phyloP scores from a whole-genome alignment of 768 basidiomycete species.

The Tulasnella sp. region DNA sequence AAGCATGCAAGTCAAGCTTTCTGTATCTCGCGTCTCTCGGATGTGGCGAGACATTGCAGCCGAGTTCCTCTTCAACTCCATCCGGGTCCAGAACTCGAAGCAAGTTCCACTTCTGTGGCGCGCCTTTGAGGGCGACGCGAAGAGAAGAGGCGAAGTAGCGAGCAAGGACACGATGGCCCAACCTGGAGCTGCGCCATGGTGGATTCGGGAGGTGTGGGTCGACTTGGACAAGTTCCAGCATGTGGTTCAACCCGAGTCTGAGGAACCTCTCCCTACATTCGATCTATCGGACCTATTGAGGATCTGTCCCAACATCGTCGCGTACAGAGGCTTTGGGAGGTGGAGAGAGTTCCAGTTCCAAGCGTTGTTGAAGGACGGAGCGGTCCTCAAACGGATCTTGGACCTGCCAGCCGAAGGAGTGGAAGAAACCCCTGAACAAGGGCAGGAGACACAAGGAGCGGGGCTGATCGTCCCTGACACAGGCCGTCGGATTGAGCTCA shows the following conservation, averaged over 20 bases:
- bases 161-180: not conserved
- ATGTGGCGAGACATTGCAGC: not conserved
- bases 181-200: not conserved
- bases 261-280: not conserved
- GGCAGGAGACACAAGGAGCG: not conserved
- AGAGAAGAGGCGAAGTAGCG: not conserved
- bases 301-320: not conserved
- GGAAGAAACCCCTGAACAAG: not conserved
- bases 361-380: not conserved
- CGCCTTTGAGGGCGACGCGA: not conserved
- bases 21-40: not conserved
- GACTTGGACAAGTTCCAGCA: not conserved
- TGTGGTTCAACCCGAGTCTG: not conserved
- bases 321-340: not conserved
- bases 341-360: not conserved
- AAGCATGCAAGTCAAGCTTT: not conserved
- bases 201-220: not conserved
- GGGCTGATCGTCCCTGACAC: not conserved
- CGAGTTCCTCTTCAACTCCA: constrained; percentile 8
- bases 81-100: not conserved
- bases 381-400: not conserved
- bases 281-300: not conserved
- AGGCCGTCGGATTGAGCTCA: not conserved
- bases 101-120: not conserved
- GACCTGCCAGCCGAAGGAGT: not conserved